Evolutionary conservation across 2,329 filamentous ascomycete species (phyloP).

Genomic region (Fusarium sp.): DNA sequence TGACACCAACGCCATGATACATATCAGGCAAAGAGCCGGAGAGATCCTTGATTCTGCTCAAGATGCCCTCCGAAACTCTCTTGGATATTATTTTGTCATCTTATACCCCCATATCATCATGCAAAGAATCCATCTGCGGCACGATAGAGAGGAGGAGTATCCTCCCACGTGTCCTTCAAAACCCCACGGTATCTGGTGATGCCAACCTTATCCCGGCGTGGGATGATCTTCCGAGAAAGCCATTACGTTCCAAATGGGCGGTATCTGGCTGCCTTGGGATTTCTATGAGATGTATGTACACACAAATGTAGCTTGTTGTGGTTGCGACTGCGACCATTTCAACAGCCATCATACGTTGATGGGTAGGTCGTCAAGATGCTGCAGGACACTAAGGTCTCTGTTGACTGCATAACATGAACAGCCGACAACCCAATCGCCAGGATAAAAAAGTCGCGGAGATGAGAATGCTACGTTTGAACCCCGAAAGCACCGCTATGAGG

Average conservation of each 20-base stretch:
- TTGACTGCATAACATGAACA: constrained; percentile 16
- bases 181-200: constrained; percentile 42
- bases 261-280: constrained; percentile 18
- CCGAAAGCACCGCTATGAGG: constrained; percentile 31
- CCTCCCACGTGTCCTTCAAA: constrained; percentile 32
- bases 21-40: not conserved
- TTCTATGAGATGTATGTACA: not conserved
- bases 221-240: constrained; percentile 32
- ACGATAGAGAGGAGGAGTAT: constrained; percentile 14
- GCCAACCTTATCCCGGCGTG: constrained; percentile 31
- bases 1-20: constrained; percentile 9
- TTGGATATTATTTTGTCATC: constrained; percentile 10
- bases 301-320: not conserved
- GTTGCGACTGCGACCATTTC: constrained; percentile 4
- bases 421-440: constrained; percentile 11
- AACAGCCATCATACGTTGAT: constrained; percentile 24
- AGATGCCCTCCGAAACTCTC: constrained; percentile 5
- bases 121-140: constrained; percentile 12
- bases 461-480: constrained; percentile 25
- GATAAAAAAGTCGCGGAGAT: constrained; percentile 26
- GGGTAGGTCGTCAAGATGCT: not conserved
- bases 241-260: constrained; percentile 35
- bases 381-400: not conserved
- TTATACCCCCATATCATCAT: constrained; percentile 12
- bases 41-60: constrained; percentile 13